A percentile compares a stretch with the other conserved stretches of the same genome.
phyloP scores from a whole-genome alignment of 1,139 yeast genomes.

The Geotrichum histeridarum region DNA sequence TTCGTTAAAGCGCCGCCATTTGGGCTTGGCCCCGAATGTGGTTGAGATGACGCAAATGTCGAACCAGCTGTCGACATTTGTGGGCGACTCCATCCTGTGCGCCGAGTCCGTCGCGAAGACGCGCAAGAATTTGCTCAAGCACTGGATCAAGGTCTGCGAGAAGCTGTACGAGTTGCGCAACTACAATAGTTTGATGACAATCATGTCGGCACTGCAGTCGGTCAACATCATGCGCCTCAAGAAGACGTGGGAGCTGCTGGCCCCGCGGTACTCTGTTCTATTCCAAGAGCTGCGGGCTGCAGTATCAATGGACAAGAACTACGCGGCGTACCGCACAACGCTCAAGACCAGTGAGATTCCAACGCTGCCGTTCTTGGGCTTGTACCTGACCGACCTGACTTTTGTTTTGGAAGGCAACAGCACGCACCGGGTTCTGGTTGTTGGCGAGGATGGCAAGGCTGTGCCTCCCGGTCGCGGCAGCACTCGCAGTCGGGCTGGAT shows the following conservation, averaged over 20 bases:
- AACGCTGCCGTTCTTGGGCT: constrained; percentile 78
- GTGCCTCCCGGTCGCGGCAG: constrained; percentile 5
- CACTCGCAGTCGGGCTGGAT: background rate
- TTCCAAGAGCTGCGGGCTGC: constrained; percentile 68
- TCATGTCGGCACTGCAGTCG: constrained; percentile 77
- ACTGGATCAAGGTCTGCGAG: constrained; percentile 80
- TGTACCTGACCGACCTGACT: constrained; percentile 80
- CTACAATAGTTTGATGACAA: constrained; percentile 81
- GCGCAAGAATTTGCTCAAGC: constrained; percentile 58
- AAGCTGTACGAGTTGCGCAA: constrained; percentile 75
- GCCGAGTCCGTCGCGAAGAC: constrained; percentile 43
- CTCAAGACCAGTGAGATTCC: constrained; percentile 57
- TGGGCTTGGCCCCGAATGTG: constrained; percentile 63
- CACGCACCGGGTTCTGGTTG: constrained; percentile 44
- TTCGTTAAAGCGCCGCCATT: constrained; percentile 56
- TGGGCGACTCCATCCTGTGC: constrained; percentile 60
- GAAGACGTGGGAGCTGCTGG: constrained; percentile 59
- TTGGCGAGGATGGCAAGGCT: constrained; percentile 19
- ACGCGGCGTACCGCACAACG: constrained; percentile 65
- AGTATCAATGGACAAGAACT: constrained; percentile 81
- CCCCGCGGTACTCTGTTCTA: constrained; percentile 59
- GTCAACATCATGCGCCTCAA: constrained; percentile 68
- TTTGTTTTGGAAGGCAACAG: constrained; percentile 89
- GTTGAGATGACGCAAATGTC: constrained; percentile 65
- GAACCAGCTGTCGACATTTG: constrained; percentile 75